Conservation (phyloP, 352 stramenopile genomes). For the Blastocystis sp. region DNA sequence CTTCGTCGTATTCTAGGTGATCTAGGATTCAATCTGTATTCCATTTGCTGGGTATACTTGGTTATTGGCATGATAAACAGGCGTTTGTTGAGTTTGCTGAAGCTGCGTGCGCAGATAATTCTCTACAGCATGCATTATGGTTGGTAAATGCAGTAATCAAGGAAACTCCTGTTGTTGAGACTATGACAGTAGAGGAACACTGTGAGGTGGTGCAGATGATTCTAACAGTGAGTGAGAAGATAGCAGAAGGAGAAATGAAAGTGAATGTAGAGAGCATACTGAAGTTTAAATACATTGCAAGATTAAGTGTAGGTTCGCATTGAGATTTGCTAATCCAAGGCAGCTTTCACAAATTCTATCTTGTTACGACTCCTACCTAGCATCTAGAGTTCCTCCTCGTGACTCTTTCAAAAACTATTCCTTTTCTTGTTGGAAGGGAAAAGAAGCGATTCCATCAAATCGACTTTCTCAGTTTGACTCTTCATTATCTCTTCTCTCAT, state of each 20-base stretch:
- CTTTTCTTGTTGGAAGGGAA: neutral
- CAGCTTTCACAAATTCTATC: neutral
- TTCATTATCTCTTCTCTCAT: neutral
- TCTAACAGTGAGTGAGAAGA: neutral
- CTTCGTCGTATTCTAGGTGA: neutral
- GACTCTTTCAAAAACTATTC: neutral
- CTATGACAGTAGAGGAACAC: neutral
- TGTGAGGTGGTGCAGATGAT: neutral
- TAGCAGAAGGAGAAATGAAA: neutral
- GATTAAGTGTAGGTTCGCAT: neutral
- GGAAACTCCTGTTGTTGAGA: neutral
- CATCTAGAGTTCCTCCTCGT: neutral
- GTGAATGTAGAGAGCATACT: neutral
- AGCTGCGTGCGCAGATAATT: neutral
- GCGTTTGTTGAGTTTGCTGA: neutral
- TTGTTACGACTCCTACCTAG: neutral
- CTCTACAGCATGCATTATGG: neutral
- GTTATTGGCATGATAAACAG: neutral
- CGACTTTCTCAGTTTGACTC: neutral
- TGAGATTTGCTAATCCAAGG: neutral
- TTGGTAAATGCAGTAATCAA: neutral
- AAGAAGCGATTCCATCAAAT: neutral
- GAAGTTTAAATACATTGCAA: neutral
- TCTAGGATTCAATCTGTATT: slow-evolving; percentile 21
- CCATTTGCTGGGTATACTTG: neutral